Percentiles rank a stretch among this genome's conserved stretches.
Conservation (phyloP, 1,284 basidiomycete genomes). For the Takashimella koratensis region DNA sequence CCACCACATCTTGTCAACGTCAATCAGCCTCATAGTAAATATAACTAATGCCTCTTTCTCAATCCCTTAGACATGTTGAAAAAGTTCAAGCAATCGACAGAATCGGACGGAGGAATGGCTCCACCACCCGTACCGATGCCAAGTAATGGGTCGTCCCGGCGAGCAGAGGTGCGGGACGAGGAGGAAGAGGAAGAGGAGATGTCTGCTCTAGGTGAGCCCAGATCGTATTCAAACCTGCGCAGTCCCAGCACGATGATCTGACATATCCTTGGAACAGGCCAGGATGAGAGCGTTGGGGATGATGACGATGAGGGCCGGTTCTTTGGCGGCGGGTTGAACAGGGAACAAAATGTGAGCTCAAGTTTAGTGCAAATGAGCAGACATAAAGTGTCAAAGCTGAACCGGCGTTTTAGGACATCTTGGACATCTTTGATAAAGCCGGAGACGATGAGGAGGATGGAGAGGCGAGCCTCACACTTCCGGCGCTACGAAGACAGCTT, state of each 20-base stretch:
- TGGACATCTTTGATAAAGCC: conserved; percentile 70
- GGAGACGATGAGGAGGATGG: conserved; percentile 61
- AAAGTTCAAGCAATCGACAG: conserved; percentile 51
- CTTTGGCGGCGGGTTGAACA: conserved; percentile 85
- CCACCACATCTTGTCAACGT: not conserved
- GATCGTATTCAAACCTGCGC: too few relatives aligned
- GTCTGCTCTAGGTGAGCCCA: conserved; percentile 59
- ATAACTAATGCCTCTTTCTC: not conserved
- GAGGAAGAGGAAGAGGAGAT: conserved; percentile 52
- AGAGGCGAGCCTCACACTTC: conserved; percentile 51
- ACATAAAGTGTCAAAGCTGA: not conserved
- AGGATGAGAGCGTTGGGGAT: conserved; percentile 74
- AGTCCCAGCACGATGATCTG: too few relatives aligned
- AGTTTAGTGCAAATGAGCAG: not conserved
- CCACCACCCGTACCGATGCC: conserved; percentile 4
- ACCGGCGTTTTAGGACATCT: conserved; percentile 41
- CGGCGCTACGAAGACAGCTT: conserved; percentile 68
- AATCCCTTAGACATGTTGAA: conserved; percentile 60
- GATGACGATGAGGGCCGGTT: conserved; percentile 91
- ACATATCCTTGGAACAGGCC: too few relatives aligned
- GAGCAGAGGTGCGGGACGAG: conserved; percentile 47
- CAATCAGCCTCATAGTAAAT: not conserved
- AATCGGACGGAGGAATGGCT: conserved; percentile 16
- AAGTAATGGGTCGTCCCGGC: conserved; percentile 3
- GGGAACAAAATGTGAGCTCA: conserved; percentile 88